Percentiles rank a stretch among this genome's conserved stretches.
These are phyloP conservation scores for Lactuca sativa DNA, from an alignment of 129 eudicot genomes.

Conservation along the genomic window DNA sequence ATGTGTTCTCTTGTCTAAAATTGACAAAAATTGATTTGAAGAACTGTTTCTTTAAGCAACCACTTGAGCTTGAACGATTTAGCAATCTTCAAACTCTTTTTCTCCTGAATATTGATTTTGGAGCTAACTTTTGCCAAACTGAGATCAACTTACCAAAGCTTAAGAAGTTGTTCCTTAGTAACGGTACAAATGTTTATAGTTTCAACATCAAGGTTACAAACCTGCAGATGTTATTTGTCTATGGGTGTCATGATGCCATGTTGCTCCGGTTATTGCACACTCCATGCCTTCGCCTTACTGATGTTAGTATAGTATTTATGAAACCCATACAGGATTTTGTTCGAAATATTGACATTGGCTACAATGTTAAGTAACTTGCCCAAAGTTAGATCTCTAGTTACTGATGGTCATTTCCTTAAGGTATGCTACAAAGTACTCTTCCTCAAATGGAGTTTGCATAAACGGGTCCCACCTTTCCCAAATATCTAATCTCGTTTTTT, in stretches of 20 bases:
- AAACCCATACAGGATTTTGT: background rate
- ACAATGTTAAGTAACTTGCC: constrained; percentile 4
- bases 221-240: background rate
- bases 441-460: background rate
- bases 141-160: constrained; percentile 12
- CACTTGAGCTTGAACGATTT: constrained; percentile 15
- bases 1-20: constrained; percentile 7
- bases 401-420: constrained; percentile 19
- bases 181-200: constrained; percentile 8
- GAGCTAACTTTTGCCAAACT: background rate
- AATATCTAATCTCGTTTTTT: no score
- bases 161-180: background rate
- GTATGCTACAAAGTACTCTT: constrained; percentile 2
- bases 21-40: background rate
- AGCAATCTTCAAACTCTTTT: background rate
- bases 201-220: constrained; percentile 16
- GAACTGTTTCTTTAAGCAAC: background rate
- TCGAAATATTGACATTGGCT: background rate
- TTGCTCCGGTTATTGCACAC: background rate
- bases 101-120: background rate
- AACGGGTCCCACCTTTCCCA: background rate
- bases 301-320: background rate
- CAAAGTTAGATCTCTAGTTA: background rate
- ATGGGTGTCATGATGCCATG: constrained; percentile 20
- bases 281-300: no score